Base-by-base conservation (phyloP, 306 rosid genomes). In the Cyamopsis tetragonoloba region DNA sequence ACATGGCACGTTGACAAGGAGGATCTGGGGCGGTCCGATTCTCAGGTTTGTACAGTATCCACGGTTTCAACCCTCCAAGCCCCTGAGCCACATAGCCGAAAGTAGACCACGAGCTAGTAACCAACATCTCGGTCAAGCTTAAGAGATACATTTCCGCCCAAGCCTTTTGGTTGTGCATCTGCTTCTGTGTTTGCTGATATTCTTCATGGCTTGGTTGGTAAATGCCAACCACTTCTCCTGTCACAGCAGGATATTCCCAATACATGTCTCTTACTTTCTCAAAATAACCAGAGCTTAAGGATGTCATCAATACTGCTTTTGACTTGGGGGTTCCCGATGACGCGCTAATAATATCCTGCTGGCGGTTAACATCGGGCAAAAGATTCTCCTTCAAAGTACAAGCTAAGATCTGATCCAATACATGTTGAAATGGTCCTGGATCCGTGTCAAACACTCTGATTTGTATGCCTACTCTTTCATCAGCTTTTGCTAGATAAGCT, bases 61-160 rank as follows among this genome's bases (percentile, higher is more conserved):
- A 88, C 11, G 95, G 95, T 30, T 71, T 83, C 56, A 88, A 62
- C 12, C 95, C 95, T 2, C 91, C 88, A 50, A 88, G 88, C 39
- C 91, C 81, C 47, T 88, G 95, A 6, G 95, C 91, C 37, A 88
- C 95, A 6, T 88, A 88, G 24, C 95, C 95, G n/a, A 88, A 88
- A 7, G 95, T 88, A 3, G 95, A 88, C 95, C 95, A 88, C 7
- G 91, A 81, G 63, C 95, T 88, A 3, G 88, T 88, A 37, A 88
- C 77, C 84, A 88, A 55, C 31, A 55, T 66, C 19, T 88, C 88
- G 6, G 85, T 81, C 77, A 88, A 63, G 66, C 95, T 88, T 53
- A 88, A 71, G 3, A 88, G 74, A 11, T 85, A 88, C 87, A 88
- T 88, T 80, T 88, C 95, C 0, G 95, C 84, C 82, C 71, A 77